A percentile compares a stretch with the other conserved stretches of the same genome.
Conservation (phyloP, 305 asterid genomes). For the Fraxinus floribunda region DNA sequence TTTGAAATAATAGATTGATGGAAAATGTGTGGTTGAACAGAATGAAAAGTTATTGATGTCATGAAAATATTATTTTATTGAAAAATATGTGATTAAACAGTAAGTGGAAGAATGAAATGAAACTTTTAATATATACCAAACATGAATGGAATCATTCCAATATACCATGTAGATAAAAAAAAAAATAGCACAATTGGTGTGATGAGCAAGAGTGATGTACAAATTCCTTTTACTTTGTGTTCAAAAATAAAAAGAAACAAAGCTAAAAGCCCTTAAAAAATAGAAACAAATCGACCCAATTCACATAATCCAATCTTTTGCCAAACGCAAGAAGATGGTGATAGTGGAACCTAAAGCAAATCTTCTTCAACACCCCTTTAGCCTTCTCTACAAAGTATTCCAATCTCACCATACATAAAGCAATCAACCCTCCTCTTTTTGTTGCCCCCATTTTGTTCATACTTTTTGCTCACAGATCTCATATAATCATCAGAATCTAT, state of each 20-base stretch:
- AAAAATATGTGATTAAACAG: too few relatives aligned
- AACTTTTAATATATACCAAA: too few relatives aligned
- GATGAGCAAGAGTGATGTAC: neutral
- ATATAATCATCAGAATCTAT: neutral
- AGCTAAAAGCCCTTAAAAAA: neutral
- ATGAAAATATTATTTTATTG: too few relatives aligned
- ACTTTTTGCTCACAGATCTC: neutral
- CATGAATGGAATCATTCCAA: neutral
- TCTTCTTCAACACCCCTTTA: neutral
- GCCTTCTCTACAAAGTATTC: neutral
- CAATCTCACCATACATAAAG: neutral
- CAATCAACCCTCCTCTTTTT: neutral
- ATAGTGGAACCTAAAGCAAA: slow-evolving; percentile 4
- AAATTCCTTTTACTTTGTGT: neutral
- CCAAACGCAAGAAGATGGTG: neutral
- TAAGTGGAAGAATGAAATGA: too few relatives aligned
- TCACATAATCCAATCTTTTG: neutral
- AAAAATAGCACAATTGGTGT: neutral
- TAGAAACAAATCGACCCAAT: neutral
- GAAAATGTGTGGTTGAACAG: too few relatives aligned
- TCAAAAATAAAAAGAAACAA: neutral
- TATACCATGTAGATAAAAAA: neutral
- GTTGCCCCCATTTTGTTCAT: neutral
- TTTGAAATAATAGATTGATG: too few relatives aligned
- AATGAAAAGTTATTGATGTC: too few relatives aligned